Evolutionary conservation across 108 stramenopile genomes (phyloP).

Genomic region (Cyclotella kingstonii): DNA sequence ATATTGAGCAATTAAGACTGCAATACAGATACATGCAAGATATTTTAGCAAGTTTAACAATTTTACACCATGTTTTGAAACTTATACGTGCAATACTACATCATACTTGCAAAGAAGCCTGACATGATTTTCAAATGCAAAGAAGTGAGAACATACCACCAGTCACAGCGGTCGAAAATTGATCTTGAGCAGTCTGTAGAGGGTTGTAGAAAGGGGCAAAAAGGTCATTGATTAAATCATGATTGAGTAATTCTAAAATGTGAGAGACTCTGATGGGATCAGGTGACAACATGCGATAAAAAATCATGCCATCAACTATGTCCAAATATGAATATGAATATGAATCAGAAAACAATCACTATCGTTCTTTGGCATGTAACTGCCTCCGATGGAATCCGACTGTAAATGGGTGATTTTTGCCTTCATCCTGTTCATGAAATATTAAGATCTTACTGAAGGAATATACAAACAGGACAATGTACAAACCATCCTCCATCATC

Average conservation of each 20-base stretch:
- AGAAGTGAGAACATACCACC: not conserved
- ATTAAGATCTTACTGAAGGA: too few relatives aligned
- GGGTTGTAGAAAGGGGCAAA: too few relatives aligned
- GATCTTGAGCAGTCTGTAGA: too few relatives aligned
- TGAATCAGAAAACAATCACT: constrained; percentile 48
- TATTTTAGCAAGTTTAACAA: constrained; percentile 46
- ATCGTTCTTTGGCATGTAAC: constrained; percentile 29
- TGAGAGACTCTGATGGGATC: not conserved
- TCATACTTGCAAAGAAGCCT: too few relatives aligned
- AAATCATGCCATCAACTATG: not conserved
- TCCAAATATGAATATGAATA: constrained; percentile 4
- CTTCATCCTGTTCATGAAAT: constrained; percentile 29
- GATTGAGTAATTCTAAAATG: too few relatives aligned
- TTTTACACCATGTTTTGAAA: constrained; percentile 29
- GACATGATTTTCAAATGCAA: not conserved
- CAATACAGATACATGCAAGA: not conserved
- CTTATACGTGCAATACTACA: constrained; percentile 47
- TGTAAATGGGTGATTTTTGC: constrained; percentile 37
- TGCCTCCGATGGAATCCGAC: constrained; percentile 44
- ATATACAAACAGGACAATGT: too few relatives aligned
- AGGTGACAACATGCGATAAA: not conserved
- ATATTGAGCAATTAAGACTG: constrained; percentile 8
- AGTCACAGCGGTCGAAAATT: not conserved
- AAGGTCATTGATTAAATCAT: too few relatives aligned
- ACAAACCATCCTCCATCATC: too few relatives aligned